Conservation (phyloP, 768 basidiomycete genomes). For the Russula vinacea region DNA sequence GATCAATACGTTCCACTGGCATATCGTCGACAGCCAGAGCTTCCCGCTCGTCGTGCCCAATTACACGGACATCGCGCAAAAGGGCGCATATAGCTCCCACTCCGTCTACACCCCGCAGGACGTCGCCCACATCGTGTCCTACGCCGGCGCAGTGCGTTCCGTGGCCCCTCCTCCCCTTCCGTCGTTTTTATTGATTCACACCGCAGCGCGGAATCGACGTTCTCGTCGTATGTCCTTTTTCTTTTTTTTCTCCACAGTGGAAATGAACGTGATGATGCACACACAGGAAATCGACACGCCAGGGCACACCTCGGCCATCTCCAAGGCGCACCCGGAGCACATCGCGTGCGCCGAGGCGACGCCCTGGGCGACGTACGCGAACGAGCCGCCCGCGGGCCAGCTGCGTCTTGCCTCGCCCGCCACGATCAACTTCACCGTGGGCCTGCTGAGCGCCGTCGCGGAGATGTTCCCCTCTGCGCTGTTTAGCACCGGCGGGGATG, state of each 20-base stretch:
- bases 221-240: slow-evolving; percentile 36
- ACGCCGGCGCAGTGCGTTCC: slow-evolving; percentile 44
- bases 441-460: slow-evolving; percentile 53
- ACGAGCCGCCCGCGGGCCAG: slow-evolving; percentile 80
- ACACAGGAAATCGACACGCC: slow-evolving; percentile 83
- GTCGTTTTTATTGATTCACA: not conserved
- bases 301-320: slow-evolving; percentile 72
- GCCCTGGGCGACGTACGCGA: slow-evolving; percentile 61
- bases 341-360: slow-evolving; percentile 59
- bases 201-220: slow-evolving; percentile 53
- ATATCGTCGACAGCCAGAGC: slow-evolving; percentile 49
- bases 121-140: slow-evolving; percentile 42
- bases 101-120: slow-evolving; percentile 40
- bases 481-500: slow-evolving; percentile 81
- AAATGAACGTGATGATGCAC: slow-evolving; percentile 32
- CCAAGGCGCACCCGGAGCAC: slow-evolving; percentile 63
- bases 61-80: slow-evolving; percentile 39
- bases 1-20: slow-evolving; percentile 51
- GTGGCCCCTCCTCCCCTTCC: not conserved
- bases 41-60: slow-evolving; percentile 46
- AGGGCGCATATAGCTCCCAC: slow-evolving; percentile 46
- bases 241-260: not conserved
- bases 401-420: slow-evolving; percentile 64
- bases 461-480: slow-evolving; percentile 53
- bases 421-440: slow-evolving; percentile 57